These are phyloP conservation scores for Geosiphon pyriformis DNA, from an alignment of 192 early-diverging fungal genomes.

Conservation along the genomic window DNA sequence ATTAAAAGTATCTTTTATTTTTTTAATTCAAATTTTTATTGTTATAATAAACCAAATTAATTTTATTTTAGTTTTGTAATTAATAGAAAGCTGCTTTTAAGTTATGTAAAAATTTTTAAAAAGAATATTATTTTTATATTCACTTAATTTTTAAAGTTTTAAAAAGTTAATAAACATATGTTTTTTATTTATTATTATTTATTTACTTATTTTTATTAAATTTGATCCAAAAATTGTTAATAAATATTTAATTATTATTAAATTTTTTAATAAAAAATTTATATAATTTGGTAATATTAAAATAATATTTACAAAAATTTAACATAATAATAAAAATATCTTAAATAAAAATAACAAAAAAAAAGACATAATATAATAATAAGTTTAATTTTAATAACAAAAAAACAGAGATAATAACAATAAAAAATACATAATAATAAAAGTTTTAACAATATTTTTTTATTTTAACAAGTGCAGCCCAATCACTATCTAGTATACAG, in stretches of 20 bases:
- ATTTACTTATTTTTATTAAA: constrained; percentile 2
- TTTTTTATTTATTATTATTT: constrained; percentile 1
- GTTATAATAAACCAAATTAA: background rate
- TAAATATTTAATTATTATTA: constrained; percentile 1
- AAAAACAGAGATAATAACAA: too few species aligned
- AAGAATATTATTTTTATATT: constrained; percentile 1
- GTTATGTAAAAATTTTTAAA: background rate
- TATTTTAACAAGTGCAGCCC: too few species aligned
- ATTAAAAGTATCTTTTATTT: background rate
- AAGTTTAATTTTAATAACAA: too few species aligned
- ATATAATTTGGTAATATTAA: background rate
- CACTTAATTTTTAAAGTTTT: constrained; percentile 1
- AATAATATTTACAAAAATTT: too few species aligned
- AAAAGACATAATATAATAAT: too few species aligned
- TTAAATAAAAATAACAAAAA: too few species aligned
- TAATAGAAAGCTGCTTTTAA: background rate
- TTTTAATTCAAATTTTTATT: too few species aligned
- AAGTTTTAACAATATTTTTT: too few species aligned
- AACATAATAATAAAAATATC: too few species aligned
- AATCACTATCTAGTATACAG: too few species aligned
- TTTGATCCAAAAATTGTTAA: background rate
- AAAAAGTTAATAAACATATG: background rate
- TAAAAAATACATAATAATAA: too few species aligned
- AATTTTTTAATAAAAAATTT: constrained; percentile 3
- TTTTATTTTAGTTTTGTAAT: background rate